These are phyloP conservation scores for Poronia punctata DNA, from an alignment of 495 filamentous ascomycete species.

Conservation along the genomic window DNA sequence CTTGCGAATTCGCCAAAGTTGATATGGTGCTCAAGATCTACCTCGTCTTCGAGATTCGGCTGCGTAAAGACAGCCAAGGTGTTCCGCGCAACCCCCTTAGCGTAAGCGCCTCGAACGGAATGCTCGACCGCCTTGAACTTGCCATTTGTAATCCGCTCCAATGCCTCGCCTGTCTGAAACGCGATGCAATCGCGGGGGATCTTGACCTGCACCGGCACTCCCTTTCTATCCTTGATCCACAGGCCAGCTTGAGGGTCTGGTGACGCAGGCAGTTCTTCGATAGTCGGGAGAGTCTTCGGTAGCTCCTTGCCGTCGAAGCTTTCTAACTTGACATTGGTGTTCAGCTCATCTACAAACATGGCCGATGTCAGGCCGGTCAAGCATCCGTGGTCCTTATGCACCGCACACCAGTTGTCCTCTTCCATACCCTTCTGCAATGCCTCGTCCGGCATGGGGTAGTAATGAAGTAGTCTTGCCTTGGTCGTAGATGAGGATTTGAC, in stretches of 20 bases:
- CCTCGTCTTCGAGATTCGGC: conserved; percentile 83
- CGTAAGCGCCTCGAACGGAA: conserved; percentile 69
- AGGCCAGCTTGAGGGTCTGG: conserved; percentile 81
- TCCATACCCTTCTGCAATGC: conserved; percentile 28
- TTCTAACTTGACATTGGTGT: conserved; percentile 35
- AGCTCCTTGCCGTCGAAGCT: conserved; percentile 21
- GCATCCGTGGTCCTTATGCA: conserved; percentile 89
- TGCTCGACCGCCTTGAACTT: conserved; percentile 92
- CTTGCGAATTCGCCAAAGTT: conserved; percentile 85
- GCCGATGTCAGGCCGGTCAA: conserved; percentile 89
- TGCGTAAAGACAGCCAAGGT: conserved; percentile 97
- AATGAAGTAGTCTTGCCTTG: conserved; percentile 89
- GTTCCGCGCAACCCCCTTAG: conserved; percentile 66
- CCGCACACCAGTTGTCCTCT: conserved; percentile 93
- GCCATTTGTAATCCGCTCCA: conserved; percentile 82
- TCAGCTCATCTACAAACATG: conserved; percentile 86
- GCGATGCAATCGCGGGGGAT: conserved; percentile 88
- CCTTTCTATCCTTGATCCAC: conserved; percentile 82
- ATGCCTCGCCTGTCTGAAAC: conserved; percentile 91
- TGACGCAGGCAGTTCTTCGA: conserved; percentile 62
- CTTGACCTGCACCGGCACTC: conserved; percentile 71
- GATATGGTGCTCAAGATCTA: conserved; percentile 62
- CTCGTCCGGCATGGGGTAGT: conserved; percentile 60
- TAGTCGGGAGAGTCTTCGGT: conserved; percentile 34
- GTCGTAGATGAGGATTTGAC: conserved; percentile 80